These are phyloP conservation scores for Emergomyces orientalis DNA, from an alignment of 2,329 filamentous ascomycete species.

Conservation along the genomic window DNA sequence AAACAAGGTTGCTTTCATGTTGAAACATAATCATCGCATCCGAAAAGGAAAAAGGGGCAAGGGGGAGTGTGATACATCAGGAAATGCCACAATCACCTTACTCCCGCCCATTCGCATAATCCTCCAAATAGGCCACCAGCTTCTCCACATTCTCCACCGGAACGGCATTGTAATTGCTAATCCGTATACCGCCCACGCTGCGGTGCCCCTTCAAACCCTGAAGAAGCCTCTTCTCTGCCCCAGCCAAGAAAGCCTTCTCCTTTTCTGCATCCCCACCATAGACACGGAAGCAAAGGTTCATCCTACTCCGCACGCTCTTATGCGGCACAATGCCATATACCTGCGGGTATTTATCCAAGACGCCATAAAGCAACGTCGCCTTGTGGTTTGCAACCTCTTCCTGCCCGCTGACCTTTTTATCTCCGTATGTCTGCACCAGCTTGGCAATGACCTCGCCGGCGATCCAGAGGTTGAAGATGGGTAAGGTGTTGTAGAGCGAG, in stretches of 20 bases:
- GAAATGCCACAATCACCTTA: background rate
- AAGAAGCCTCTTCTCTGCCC: slow-evolving; percentile 58
- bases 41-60: background rate
- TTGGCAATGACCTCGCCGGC: slow-evolving; percentile 79
- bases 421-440: slow-evolving; percentile 55
- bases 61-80: background rate
- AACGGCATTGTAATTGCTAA: slow-evolving; percentile 84
- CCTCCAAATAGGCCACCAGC: slow-evolving; percentile 38
- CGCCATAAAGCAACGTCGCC: slow-evolving; percentile 63
- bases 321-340: slow-evolving; percentile 73
- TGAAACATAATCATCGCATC: background rate
- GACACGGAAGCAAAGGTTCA: slow-evolving; percentile 93
- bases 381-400: slow-evolving; percentile 65
- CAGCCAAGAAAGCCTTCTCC: slow-evolving; percentile 72
- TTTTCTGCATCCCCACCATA: slow-evolving; percentile 54
- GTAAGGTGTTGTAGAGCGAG: slow-evolving; percentile 89
- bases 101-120: slow-evolving; percentile 39
- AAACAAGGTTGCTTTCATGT: background rate
- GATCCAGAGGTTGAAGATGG: slow-evolving; percentile 88
- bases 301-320: slow-evolving; percentile 66
- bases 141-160: slow-evolving; percentile 41
- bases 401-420: slow-evolving; percentile 65
- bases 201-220: slow-evolving; percentile 83
- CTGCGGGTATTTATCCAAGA: slow-evolving; percentile 62
- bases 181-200: slow-evolving; percentile 74